Percentiles rank a stretch among this genome's conserved stretches.
phyloP scores from a whole-genome alignment of 202 grass and related monocot genomes.

The Cymbopogon flexuosus region DNA sequence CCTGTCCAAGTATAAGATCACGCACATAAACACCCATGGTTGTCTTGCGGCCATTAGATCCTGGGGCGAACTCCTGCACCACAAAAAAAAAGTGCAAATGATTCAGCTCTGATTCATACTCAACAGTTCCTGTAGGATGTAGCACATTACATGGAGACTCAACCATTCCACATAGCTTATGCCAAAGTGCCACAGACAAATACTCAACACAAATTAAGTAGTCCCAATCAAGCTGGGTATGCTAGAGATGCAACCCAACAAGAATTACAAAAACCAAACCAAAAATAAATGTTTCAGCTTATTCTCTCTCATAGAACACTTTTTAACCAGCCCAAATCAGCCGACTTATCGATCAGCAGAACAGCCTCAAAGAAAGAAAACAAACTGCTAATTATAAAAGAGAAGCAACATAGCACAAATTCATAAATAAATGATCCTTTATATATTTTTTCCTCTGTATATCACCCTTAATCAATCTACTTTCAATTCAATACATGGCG shows the following conservation, averaged over 20 bases:
- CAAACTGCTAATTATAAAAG: not conserved
- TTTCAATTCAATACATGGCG: not conserved
- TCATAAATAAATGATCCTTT: not conserved
- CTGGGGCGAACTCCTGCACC: conserved; percentile 77
- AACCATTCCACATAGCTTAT: not conserved
- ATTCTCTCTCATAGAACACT: too few relatives aligned
- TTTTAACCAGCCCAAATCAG: too few relatives aligned
- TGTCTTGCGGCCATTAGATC: conserved; percentile 66
- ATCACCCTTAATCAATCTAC: not conserved
- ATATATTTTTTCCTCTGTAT: not conserved
- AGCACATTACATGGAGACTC: not conserved
- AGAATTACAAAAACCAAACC: not conserved
- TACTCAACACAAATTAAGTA: not conserved
- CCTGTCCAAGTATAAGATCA: conserved; percentile 97
- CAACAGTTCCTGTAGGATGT: conserved; percentile 6
- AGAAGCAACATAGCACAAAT: not conserved
- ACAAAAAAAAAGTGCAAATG: not conserved
- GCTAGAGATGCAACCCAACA: not conserved
- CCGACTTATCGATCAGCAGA: too few relatives aligned
- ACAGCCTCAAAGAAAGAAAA: not conserved
- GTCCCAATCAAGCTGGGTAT: not conserved
- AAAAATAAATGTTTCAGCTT: too few relatives aligned
- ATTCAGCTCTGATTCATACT: conserved; percentile 8
- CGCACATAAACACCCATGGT: conserved; percentile 96
- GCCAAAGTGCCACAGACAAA: not conserved